Evolutionary conservation across 495 filamentous ascomycete genomes (phyloP).

Genomic region (Penicillium verhagenii): DNA sequence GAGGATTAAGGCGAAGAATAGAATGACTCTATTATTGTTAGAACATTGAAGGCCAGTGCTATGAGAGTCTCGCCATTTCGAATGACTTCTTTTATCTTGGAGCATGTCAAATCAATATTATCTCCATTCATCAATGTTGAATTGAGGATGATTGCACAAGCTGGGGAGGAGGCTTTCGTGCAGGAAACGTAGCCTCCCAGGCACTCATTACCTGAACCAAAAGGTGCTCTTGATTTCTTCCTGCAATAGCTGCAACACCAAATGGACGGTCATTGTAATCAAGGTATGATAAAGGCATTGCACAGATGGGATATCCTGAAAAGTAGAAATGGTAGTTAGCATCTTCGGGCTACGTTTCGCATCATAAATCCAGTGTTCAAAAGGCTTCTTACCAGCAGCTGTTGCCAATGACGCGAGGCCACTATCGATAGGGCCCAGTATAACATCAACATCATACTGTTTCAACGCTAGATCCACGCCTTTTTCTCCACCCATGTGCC

Average conservation of each 20-base stretch:
- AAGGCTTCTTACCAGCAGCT: conserved; percentile 6
- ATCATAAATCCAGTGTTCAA: no score
- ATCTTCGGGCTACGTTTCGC: no score
- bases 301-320: conserved; percentile 22
- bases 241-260: conserved; percentile 18
- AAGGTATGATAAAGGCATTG: conserved; percentile 23
- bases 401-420: conserved; percentile 10
- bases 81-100: no score
- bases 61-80: no score
- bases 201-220: conserved; percentile 29
- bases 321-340: neutral
- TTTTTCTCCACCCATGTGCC: conserved; percentile 5
- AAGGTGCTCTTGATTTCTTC: conserved; percentile 15
- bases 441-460: conserved; percentile 9
- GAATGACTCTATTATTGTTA: no score
- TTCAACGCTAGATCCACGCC: conserved; percentile 9
- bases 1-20: no score
- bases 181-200: conserved; percentile 25
- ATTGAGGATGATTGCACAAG: neutral
- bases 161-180: conserved; percentile 10
- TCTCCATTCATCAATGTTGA: neutral
- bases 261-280: conserved; percentile 29
- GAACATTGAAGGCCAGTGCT: no score
- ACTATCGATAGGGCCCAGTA: conserved; percentile 12
- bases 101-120: neutral